Evolutionary conservation across 306 rosid genomes (phyloP).

Genomic region (Pyrus communis): DNA sequence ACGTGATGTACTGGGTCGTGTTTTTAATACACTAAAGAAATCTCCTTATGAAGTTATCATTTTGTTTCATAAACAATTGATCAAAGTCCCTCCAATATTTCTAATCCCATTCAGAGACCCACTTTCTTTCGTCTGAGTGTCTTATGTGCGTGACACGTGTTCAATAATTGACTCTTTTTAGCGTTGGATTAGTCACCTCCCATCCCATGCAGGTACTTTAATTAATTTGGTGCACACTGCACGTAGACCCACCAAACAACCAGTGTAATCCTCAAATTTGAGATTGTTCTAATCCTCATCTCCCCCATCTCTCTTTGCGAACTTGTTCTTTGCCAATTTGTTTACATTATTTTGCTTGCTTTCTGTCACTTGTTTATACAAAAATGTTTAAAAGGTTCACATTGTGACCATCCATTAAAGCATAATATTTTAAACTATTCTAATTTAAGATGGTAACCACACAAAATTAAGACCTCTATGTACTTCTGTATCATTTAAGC

Average conservation of each 20-base stretch:
- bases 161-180: not conserved
- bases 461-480: too few relatives aligned
- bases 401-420: too few relatives aligned
- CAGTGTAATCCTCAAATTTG: not conserved
- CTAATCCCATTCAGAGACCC: slow-evolving; percentile 8
- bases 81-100: not conserved
- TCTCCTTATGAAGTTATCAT: not conserved
- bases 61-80: not conserved
- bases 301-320: not conserved
- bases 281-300: not conserved
- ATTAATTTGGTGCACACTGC: not conserved
- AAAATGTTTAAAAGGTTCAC: not conserved
- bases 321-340: not conserved
- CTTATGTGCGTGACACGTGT: slow-evolving; percentile 12
- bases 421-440: too few relatives aligned
- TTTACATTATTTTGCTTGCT: not conserved
- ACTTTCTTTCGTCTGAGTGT: not conserved
- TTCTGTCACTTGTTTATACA: not conserved
- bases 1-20: fast-evolving
- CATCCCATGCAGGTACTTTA: not conserved
- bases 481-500: too few relatives aligned
- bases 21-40: too few relatives aligned
- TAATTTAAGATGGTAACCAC: too few relatives aligned
- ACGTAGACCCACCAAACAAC: not conserved
- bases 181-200: not conserved